These are phyloP conservation scores for Candida endomychidarum DNA, from an alignment of 805 yeast genomes.

Conservation along the genomic window DNA sequence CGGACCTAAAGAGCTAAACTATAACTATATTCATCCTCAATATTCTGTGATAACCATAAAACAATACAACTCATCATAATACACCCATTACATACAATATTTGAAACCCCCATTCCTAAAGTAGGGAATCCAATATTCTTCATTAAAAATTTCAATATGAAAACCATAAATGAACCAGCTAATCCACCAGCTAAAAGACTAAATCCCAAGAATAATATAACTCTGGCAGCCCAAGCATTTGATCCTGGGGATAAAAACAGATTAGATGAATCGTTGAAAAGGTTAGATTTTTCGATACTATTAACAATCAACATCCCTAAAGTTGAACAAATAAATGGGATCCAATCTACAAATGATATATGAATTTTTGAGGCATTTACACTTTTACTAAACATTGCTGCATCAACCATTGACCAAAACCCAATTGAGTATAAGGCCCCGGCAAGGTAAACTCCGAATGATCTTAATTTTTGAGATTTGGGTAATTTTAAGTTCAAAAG, in stretches of 20 bases:
- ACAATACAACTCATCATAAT: constrained; percentile 87
- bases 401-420: constrained; percentile 86
- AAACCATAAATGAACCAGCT: constrained; percentile 86
- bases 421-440: constrained; percentile 82
- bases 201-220: constrained; percentile 87
- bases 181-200: constrained; percentile 91
- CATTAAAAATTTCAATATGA: constrained; percentile 79
- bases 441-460: constrained; percentile 73
- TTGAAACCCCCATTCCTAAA: constrained; percentile 89
- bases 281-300: constrained; percentile 65
- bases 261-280: constrained; percentile 41
- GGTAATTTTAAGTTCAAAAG: constrained; percentile 57
- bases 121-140: constrained; percentile 84
- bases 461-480: constrained; percentile 65
- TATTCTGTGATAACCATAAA: constrained; percentile 92
- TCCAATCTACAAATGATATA: constrained; percentile 92
- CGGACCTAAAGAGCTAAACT: constrained; percentile 59
- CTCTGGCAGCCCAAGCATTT: constrained; percentile 91
- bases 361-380: constrained; percentile 85
- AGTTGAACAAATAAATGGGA: constrained; percentile 85
- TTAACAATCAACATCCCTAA: constrained; percentile 85
- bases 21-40: constrained; percentile 94
- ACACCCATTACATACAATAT: constrained; percentile 74
- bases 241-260: constrained; percentile 44
- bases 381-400: constrained; percentile 80